Conservation (phyloP, 345 rosid genomes). For the Sisymbrium irio region DNA sequence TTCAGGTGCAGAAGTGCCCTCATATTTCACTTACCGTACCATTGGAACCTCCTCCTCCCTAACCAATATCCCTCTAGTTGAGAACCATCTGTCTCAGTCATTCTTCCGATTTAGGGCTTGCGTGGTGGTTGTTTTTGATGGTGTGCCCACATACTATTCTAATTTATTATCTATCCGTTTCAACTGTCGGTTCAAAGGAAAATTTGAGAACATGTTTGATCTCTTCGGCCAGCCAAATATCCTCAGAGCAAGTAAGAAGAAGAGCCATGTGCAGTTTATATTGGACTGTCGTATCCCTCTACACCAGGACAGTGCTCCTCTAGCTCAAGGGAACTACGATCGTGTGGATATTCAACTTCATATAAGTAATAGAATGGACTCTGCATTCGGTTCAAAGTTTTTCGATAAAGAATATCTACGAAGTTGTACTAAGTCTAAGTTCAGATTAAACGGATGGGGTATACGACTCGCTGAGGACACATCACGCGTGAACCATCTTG, state of each 20-base stretch:
- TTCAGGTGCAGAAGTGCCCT: constrained; percentile 13
- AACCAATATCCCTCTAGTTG: constrained; percentile 1
- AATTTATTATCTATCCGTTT: too few relatives aligned
- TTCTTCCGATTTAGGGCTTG: constrained; percentile 8
- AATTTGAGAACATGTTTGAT: not conserved
- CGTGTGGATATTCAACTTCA: not conserved
- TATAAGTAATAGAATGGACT: not conserved
- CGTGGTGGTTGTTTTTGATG: not conserved
- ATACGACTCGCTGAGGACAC: not conserved
- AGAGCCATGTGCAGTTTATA: not conserved
- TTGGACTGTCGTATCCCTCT: not conserved
- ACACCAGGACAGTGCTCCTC: not conserved
- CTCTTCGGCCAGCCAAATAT: not conserved
- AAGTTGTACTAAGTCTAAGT: not conserved
- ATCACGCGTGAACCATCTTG: not conserved
- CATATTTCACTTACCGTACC: constrained; percentile 11
- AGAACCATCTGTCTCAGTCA: not conserved
- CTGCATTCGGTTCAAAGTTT: too few relatives aligned
- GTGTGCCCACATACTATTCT: not conserved
- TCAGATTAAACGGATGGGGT: not conserved
- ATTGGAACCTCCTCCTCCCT: not conserved
- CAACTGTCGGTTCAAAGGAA: not conserved
- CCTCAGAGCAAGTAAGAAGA: not conserved
- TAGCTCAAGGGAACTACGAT: not conserved
- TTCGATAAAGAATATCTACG: too few relatives aligned